Evolutionary conservation across 371 early-diverging fungal genomes (phyloP), one percentile per base, ranked within the genome.

Genomic region (Mortierella sp.): DNA sequence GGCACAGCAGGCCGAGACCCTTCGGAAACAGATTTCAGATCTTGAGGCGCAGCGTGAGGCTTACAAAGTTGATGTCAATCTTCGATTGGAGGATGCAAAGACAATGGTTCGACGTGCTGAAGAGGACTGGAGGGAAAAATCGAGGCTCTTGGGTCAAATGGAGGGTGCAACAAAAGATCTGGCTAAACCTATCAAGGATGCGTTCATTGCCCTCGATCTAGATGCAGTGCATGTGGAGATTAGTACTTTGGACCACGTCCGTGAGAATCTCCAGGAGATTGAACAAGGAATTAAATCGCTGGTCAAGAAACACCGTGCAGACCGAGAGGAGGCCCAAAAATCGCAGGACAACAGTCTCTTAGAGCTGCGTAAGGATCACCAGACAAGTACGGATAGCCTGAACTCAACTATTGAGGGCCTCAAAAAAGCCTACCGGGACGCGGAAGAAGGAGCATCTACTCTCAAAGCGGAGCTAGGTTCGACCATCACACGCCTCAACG

Each of bases 61-160:
- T 8, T 70, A 86, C 22, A 77, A 77, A 13, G 75, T 76, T n/a
- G 85, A 85, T 56, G 85, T 89, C 45, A 83, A 86, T 28, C 65
- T 68, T 23, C 71, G 83, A 12, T 72, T 87, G 47, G 83, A 85
- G 19, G 87, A 90, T 59, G 71, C 68, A 56, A 84, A 77, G 82
- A 86, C n/a, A 5, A 89, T 89, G 89, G 87, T 89, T 2, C 75
- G 75, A 2, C 75, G 84, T 23, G 87, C 88, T 7, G 85, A 88
- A 64, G 84, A 84, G 26, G 86, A 87, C 34, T 89, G 89, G 89
- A 83, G 65, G 51, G 75, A 80, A 34, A 80, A 80, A 47, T 74
- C 80, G 0, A 63, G 71, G 28, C 54, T 74, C 1, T 42, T 80
- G 35, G 75, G 71, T 15, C 74, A 74, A 42, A 70, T 63, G 57